Percentiles rank a stretch among this genome's conserved stretches.
Evolutionary conservation across 495 filamentous ascomycete genomes (phyloP).

Genomic region (Podospora appendiculata): DNA sequence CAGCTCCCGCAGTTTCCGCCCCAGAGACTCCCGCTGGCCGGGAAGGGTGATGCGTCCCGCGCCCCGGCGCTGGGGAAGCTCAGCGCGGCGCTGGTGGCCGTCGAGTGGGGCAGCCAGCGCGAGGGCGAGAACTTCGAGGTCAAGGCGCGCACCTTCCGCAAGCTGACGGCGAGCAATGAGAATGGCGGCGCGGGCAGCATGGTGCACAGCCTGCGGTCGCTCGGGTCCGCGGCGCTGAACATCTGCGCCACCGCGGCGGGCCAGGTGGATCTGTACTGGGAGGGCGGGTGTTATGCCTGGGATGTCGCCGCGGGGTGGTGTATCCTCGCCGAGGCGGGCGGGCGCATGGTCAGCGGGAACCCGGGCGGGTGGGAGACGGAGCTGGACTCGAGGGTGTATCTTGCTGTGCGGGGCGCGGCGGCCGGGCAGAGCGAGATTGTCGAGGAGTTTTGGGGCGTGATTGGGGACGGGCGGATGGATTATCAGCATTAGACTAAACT

Average conservation of each 20-base stretch:
- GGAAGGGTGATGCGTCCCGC: conserved; percentile 29
- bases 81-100: conserved; percentile 53
- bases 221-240: conserved; percentile 80
- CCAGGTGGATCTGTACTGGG: conserved; percentile 80
- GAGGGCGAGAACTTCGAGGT: conserved; percentile 67
- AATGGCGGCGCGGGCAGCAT: conserved; percentile 63
- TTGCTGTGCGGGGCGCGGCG: conserved; percentile 60
- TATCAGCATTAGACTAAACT: conserved; percentile 36
- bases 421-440: conserved; percentile 64
- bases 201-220: conserved; percentile 69
- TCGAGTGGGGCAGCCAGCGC: conserved; percentile 75
- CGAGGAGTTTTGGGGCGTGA: conserved; percentile 66
- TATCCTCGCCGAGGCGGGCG: conserved; percentile 77
- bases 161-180: conserved; percentile 53
- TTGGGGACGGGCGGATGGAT: conserved; percentile 35
- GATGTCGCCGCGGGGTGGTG: conserved; percentile 91
- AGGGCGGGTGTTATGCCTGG: conserved; percentile 92
- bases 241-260: conserved; percentile 75
- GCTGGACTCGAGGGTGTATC: conserved; percentile 66
- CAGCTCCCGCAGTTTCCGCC: conserved; percentile 3
- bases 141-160: conserved; percentile 62
- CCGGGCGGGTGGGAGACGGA: conserved; percentile 62
- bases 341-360: conserved; percentile 70
- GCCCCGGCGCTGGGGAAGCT: conserved; percentile 49
- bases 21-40: conserved; percentile 45